phyloP scores from a whole-genome alignment of 169 alveolate genomes.

The Fabrea salina region DNA sequence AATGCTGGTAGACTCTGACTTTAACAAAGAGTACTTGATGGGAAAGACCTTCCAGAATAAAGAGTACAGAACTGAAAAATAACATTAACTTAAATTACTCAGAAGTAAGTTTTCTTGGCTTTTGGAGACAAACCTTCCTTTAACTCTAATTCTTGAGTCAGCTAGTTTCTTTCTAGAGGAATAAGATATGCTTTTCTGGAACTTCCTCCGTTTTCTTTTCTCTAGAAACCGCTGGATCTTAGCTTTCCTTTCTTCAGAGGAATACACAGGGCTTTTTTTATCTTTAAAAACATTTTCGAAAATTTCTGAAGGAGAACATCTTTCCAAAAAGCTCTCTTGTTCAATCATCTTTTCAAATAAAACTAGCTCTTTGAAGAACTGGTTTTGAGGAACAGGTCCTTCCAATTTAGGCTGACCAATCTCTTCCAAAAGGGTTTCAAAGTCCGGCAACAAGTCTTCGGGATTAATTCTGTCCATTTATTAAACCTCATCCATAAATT shows the following conservation, averaged over 20 bases:
- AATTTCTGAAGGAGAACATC: no score
- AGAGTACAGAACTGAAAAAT: conserved; percentile 1
- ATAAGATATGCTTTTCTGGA: neutral
- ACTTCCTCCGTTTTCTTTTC: conserved; percentile 25
- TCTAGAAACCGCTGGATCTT: neutral
- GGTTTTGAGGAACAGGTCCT: no score
- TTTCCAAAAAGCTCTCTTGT: no score
- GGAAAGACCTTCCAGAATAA: conserved; percentile 26
- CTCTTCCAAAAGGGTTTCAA: no score
- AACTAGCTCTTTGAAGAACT: no score
- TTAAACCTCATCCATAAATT: neutral
- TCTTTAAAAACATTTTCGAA: no score
- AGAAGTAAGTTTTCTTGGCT: no score
- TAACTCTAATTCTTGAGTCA: conserved; percentile 18
- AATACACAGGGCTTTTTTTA: no score
- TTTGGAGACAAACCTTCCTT: conserved; percentile 32
- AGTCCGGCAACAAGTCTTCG: no score
- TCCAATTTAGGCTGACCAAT: no score
- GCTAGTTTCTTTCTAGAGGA: conserved; percentile 27
- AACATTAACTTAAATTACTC: neutral
- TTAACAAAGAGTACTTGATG: conserved; percentile 7
- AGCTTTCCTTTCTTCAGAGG: neutral
- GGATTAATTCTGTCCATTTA: no score
- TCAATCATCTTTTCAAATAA: no score
- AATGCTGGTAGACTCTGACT: neutral